Percentiles rank a stretch among this genome's conserved stretches.
phyloP scores from a whole-genome alignment of 208 protist species.

The Trypanosoma avium region DNA sequence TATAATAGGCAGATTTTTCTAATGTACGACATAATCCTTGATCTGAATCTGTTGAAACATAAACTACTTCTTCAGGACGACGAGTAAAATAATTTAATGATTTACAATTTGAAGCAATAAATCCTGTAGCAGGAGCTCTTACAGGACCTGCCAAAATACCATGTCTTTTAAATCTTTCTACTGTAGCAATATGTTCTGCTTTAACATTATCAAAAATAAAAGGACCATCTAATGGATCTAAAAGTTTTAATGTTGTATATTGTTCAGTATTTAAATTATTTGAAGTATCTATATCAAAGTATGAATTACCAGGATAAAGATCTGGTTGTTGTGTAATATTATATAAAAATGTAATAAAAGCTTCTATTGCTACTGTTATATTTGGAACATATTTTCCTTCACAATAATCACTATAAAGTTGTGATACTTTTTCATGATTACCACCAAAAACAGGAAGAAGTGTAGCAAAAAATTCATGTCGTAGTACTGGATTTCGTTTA shows the following conservation, averaged over 20 bases:
- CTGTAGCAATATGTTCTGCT: conserved; percentile 69
- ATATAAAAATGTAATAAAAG: conserved; percentile 69
- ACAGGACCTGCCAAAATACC: conserved; percentile 71
- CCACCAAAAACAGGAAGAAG: conserved; percentile 72
- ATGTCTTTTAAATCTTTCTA: conserved; percentile 58
- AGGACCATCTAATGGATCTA: conserved; percentile 64
- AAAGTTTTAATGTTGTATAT: conserved; percentile 64
- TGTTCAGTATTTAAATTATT: conserved; percentile 29
- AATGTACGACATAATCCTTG: conserved; percentile 45
- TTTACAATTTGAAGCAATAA: conserved; percentile 67
- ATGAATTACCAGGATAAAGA: conserved; percentile 12
- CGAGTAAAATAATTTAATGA: conserved; percentile 65
- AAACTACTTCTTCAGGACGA: conserved; percentile 56
- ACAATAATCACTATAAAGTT: conserved; percentile 69
- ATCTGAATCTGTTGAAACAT: conserved; percentile 61
- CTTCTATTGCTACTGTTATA: conserved; percentile 73
- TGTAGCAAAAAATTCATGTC: conserved; percentile 79
- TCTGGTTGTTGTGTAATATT: conserved; percentile 40
- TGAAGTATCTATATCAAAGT: conserved; percentile 23
- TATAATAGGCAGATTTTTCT: conserved; percentile 47
- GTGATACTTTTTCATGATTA: conserved; percentile 44
- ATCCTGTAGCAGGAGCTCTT: conserved; percentile 47
- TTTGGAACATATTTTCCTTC: conserved; percentile 85
- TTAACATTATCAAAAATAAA: conserved; percentile 81
- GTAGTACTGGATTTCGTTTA: conserved; percentile 48